Conservation (phyloP, 257 asterid genomes). For the Sherardia arvensis region DNA sequence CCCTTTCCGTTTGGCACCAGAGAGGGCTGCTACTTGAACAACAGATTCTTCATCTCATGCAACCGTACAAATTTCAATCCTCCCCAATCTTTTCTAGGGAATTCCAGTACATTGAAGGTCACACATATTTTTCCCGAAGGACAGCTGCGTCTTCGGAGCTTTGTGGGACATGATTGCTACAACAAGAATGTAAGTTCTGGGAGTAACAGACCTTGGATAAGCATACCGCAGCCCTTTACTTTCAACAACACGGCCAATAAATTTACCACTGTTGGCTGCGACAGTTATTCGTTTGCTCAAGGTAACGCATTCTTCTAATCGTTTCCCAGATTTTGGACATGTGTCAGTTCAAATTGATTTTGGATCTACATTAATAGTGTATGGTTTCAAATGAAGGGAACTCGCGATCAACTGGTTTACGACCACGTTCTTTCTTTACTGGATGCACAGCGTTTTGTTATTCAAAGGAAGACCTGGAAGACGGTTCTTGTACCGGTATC, state of each 20-base stretch:
- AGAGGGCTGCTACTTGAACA: not conserved
- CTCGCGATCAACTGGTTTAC: not conserved
- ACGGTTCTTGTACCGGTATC: conserved; percentile 11
- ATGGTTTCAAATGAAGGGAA: not conserved
- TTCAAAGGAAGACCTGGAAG: not conserved
- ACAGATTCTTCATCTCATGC: not conserved
- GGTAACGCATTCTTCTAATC: not conserved
- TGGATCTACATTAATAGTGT: too few relatives aligned
- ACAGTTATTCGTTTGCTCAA: not conserved
- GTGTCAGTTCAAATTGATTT: too few relatives aligned
- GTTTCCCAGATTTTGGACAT: not conserved
- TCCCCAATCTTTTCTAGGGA: not conserved
- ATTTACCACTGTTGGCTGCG: conserved; percentile 10
- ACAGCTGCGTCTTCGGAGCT: not conserved
- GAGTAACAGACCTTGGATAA: not conserved
- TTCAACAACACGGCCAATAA: conserved; percentile 21
- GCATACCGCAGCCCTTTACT: not conserved
- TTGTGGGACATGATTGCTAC: conserved; percentile 17
- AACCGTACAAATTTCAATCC: not conserved
- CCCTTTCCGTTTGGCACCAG: conserved; percentile 35
- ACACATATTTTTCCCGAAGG: conserved; percentile 13
- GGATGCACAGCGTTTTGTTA: not conserved
- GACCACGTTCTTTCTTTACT: not conserved
- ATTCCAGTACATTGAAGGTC: not conserved
- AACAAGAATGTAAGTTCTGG: not conserved